These are phyloP conservation scores for Fusarium coicis DNA, from an alignment of 2,329 filamentous ascomycete species.

Conservation along the genomic window DNA sequence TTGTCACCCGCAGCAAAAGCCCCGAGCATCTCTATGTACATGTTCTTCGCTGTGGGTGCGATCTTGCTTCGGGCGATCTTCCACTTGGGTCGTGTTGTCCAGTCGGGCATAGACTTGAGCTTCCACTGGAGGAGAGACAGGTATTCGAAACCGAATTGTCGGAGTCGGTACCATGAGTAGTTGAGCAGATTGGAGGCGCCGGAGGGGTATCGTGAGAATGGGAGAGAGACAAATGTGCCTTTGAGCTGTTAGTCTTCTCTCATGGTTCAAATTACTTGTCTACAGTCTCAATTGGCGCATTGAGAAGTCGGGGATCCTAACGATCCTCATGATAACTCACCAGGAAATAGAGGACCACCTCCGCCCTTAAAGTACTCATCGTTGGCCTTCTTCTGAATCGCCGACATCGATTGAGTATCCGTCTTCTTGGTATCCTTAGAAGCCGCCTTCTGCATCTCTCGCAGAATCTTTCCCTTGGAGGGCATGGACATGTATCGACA, in stretches of 20 bases:
- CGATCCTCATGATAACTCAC: conserved; percentile 33
- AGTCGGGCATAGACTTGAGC: conserved; percentile 57
- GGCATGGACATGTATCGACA: conserved; percentile 44
- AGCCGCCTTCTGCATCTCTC: conserved; percentile 45
- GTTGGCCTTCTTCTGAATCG: conserved; percentile 47
- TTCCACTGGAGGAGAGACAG: conserved; percentile 52
- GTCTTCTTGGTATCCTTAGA: conserved; percentile 39
- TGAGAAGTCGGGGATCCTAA: not conserved
- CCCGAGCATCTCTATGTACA: conserved; percentile 71
- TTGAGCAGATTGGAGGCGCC: conserved; percentile 43
- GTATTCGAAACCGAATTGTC: conserved; percentile 50
- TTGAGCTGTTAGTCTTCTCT: not conserved
- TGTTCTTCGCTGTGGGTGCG: conserved; percentile 63
- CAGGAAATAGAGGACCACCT: conserved; percentile 50
- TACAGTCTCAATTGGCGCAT: conserved; percentile 5
- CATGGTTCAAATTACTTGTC: not conserved
- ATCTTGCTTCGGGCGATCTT: conserved; percentile 56
- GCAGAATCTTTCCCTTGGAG: conserved; percentile 40
- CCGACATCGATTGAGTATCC: conserved; percentile 46
- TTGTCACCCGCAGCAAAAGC: conserved; percentile 70
- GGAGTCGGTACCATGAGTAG: conserved; percentile 53
- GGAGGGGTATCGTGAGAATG: conserved; percentile 50
- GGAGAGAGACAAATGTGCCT: conserved; percentile 62
- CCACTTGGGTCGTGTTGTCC: conserved; percentile 56
- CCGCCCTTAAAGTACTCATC: conserved; percentile 49